Evolutionary conservation across 2,329 filamentous ascomycete genomes (phyloP), one percentile per base, ranked within the genome.

Genomic region (Penicillium sp.): DNA sequence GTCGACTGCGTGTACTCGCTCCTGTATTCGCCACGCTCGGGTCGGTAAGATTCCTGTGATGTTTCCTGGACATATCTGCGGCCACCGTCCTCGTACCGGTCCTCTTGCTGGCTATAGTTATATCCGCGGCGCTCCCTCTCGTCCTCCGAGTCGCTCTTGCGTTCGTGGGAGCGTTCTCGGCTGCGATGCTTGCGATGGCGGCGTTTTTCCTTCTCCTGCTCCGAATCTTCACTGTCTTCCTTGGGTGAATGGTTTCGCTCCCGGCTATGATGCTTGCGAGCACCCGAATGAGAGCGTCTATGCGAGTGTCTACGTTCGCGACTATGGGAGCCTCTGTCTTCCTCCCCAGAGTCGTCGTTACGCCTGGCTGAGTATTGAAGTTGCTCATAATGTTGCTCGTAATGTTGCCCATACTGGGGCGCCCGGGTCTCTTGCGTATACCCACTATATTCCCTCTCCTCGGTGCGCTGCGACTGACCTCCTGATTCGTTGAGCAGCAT

Each of bases 401-500:
- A 48, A 11, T 48, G 49, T 19, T 46, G 52, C 21, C 53, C 26
- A 19, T 58, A 46, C 8, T n/a, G 44, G 50, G 41, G 52, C 51
- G 63, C 59, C 19, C 63, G 60, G 11, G 47, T 67, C 48, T 69
- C 56, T 31, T 56, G 47, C 19, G 11, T 44, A 11, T 50, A 19
- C 29, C 30, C 49, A 8, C 61, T 58, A 29, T 47, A 30, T 30
- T 9, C 17, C 52, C 35, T 41, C 35, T 51, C 19, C 9, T 60
- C 56, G 5, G 45, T 41, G 26, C 19, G 54, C 11, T 29, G 46
- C 26, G 60, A 55, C 3, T 58, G 49, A 11, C 44, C 45, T 21
- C 55, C 54, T n/a, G 58, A 44, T 13, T 85, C 84, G 11, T 88
- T 86, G 8, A 96, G 84, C 17, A 93, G 78, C 45, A 86, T 87